Percentiles rank a stretch among this genome's conserved stretches.
These are phyloP conservation scores for Elsinoe necatrix DNA, from an alignment of 2,329 filamentous ascomycete genomes.

Conservation along the genomic window DNA sequence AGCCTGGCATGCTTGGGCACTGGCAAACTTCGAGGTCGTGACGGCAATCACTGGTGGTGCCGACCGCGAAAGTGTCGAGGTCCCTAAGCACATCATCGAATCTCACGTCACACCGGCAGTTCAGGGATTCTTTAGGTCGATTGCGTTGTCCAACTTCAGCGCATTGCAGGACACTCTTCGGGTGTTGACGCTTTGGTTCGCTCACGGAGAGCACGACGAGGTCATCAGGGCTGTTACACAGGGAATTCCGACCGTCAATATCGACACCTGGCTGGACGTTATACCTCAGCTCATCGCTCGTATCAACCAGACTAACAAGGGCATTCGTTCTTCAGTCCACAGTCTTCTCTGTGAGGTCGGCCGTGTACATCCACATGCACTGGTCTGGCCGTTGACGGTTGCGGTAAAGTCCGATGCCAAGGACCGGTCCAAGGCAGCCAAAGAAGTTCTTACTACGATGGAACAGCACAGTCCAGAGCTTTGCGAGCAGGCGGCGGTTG, in stretches of 20 bases:
- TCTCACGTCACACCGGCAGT: conserved; percentile 93
- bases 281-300: conserved; percentile 95
- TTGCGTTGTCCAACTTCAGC: conserved; percentile 81
- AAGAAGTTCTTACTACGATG: conserved; percentile 96
- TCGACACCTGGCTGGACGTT: conserved; percentile 97
- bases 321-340: conserved; percentile 84
- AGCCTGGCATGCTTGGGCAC: conserved; percentile 97
- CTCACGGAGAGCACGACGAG: conserved; percentile 77
- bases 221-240: conserved; percentile 84
- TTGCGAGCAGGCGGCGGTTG: conserved; percentile 88
- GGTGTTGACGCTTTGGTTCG: conserved; percentile 91
- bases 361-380: conserved; percentile 84
- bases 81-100: conserved; percentile 61
- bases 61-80: conserved; percentile 49
- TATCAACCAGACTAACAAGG: conserved; percentile 89
- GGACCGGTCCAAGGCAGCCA: conserved; percentile 76
- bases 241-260: conserved; percentile 82
- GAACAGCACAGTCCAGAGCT: conserved; percentile 84
- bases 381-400: conserved; percentile 95
- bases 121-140: conserved; percentile 94
- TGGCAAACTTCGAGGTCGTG: conserved; percentile 97
- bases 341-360: conserved; percentile 88
- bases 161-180: conserved; percentile 92
- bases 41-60: conserved; percentile 64
- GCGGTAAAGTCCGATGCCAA: conserved; percentile 93